phyloP scores from a whole-genome alignment of 805 yeast genomes.

The Ogataea methanolica region DNA sequence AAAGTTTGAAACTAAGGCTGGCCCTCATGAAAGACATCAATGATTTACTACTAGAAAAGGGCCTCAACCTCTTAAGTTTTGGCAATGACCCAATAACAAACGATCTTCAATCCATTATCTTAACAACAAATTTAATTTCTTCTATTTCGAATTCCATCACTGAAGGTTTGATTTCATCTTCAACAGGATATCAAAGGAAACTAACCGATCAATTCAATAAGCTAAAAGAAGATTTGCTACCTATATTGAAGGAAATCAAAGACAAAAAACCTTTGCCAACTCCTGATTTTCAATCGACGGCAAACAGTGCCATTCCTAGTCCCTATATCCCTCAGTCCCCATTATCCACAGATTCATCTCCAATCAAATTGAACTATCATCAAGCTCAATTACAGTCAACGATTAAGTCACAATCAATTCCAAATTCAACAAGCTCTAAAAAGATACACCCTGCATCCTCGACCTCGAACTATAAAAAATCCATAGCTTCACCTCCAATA shows the following conservation, averaged over 20 bases:
- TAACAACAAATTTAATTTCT: constrained; percentile 22
- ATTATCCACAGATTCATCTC: constrained; percentile 8
- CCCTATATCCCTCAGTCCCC: constrained; percentile 7
- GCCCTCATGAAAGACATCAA: constrained; percentile 55
- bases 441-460: constrained; percentile 4
- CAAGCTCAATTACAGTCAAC: constrained; percentile 21
- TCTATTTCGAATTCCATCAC: constrained; percentile 20
- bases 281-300: constrained; percentile 31
- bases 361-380: constrained; percentile 12
- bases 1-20: constrained; percentile 50
- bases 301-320: constrained; percentile 1
- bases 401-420: constrained; percentile 16
- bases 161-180: constrained; percentile 12
- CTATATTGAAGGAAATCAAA: constrained; percentile 55
- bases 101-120: constrained; percentile 21
- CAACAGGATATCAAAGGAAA: constrained; percentile 22
- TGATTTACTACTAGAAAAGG: constrained; percentile 40
- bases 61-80: constrained; percentile 12
- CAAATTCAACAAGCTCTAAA: constrained; percentile 4
- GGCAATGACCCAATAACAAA: constrained; percentile 20
- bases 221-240: constrained; percentile 60
- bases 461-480: constrained; percentile 6
- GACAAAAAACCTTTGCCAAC: constrained; percentile 68
- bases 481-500: constrained; percentile 16
- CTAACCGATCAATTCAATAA: constrained; percentile 51